Conservation (phyloP, 2,329 filamentous ascomycete species). For the Berkeleyomyces rouxiae region DNA sequence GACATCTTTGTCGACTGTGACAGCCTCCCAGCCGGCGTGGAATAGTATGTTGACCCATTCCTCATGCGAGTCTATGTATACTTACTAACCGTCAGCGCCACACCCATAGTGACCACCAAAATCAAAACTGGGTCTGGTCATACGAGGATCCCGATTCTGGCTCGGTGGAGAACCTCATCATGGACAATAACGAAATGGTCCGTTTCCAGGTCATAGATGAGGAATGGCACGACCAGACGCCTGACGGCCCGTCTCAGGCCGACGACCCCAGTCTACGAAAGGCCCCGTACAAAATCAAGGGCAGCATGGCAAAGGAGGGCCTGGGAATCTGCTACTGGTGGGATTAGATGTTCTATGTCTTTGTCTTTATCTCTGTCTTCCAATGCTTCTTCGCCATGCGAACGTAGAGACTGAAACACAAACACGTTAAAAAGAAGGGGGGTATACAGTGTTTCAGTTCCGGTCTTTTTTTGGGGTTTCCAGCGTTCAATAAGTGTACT, state of each 20-base stretch:
- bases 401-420: background rate
- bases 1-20: constrained; percentile 69
- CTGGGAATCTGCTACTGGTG: constrained; percentile 49
- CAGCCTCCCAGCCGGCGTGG: constrained; percentile 57
- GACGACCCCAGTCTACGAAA: constrained; percentile 44
- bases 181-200: constrained; percentile 79
- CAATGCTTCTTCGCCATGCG: background rate
- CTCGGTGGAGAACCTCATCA: constrained; percentile 48
- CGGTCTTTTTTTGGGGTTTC: background rate
- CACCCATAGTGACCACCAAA: constrained; percentile 44
- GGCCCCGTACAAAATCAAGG: constrained; percentile 55
- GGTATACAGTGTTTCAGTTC: background rate
- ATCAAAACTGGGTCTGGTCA: constrained; percentile 75
- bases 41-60: constrained; percentile 42
- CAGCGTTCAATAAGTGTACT: background rate
- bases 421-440: background rate
- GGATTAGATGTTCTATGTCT: constrained; percentile 23
- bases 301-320: constrained; percentile 45
- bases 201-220: constrained; percentile 75
- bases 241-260: constrained; percentile 46
- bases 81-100: background rate
- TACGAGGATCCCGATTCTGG: constrained; percentile 35
- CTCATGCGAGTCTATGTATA: background rate
- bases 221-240: constrained; percentile 78
- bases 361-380: background rate